These are phyloP conservation scores for Phialocephala sp. DNA, from an alignment of 2,329 filamentous ascomycete genomes.

Conservation along the genomic window DNA sequence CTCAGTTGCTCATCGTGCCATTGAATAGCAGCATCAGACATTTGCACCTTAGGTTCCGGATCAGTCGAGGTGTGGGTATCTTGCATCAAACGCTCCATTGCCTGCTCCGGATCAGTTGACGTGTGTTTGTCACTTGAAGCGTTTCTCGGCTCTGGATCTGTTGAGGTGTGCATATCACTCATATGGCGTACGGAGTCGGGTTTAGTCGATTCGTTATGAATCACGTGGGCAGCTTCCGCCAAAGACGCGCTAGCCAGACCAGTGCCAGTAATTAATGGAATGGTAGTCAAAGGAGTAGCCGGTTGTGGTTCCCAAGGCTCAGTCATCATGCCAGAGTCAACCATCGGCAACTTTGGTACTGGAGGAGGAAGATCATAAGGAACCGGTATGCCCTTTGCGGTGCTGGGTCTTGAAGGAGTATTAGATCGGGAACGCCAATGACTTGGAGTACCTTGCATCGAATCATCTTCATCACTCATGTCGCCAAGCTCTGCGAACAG, in stretches of 20 bases:
- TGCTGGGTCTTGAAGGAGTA: conserved; percentile 48
- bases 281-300: conserved; percentile 30
- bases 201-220: conserved; percentile 27
- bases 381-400: conserved; percentile 44
- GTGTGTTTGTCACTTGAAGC: conserved; percentile 25
- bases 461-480: conserved; percentile 76
- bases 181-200: conserved; percentile 28
- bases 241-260: conserved; percentile 15
- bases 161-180: conserved; percentile 30
- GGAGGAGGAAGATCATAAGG: conserved; percentile 56
- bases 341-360: conserved; percentile 58
- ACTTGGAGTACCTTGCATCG: conserved; percentile 59
- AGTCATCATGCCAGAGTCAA: conserved; percentile 66
- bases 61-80: conserved; percentile 31
- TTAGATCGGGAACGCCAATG: conserved; percentile 47
- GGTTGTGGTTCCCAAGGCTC: conserved; percentile 55
- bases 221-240: conserved; percentile 12
- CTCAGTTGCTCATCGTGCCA: conserved; percentile 39
- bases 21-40: conserved; percentile 41
- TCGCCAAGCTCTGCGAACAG: conserved; percentile 90
- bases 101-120: conserved; percentile 30
- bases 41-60: conserved; percentile 28
- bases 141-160: conserved; percentile 24
- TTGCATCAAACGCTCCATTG: conserved; percentile 22
- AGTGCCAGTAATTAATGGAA: conserved; percentile 33